Conservation (phyloP, 2,329 filamentous ascomycete genomes). For the Colletotrichum coccodes region DNA sequence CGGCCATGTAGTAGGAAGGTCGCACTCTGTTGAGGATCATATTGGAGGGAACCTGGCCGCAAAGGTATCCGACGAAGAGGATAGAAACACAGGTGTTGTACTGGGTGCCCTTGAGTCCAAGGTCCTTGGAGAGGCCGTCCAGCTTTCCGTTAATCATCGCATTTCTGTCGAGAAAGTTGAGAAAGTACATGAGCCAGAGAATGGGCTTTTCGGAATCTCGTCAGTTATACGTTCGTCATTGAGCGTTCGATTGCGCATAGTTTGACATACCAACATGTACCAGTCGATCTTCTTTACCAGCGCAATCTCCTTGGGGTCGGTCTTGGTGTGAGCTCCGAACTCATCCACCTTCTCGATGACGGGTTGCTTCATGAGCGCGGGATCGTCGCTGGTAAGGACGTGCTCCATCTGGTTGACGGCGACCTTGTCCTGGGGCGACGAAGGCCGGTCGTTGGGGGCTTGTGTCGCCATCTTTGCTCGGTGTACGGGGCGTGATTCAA, state of each 20-base stretch:
- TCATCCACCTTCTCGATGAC: conserved; percentile 42
- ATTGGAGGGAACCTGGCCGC: conserved; percentile 42
- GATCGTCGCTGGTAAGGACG: conserved; percentile 19
- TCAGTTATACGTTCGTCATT: background rate
- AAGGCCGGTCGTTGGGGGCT: background rate
- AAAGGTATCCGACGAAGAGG: conserved; percentile 33
- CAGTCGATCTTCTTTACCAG: conserved; percentile 47
- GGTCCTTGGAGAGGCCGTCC: conserved; percentile 39
- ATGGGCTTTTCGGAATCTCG: conserved; percentile 10
- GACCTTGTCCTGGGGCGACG: conserved; percentile 25
- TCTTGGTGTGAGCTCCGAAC: conserved; percentile 50
- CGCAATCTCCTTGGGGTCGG: conserved; percentile 48
- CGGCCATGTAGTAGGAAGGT: conserved; percentile 34
- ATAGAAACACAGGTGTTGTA: conserved; percentile 41
- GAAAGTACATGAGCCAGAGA: conserved; percentile 37
- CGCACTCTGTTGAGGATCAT: conserved; percentile 46
- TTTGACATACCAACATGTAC: conserved; percentile 42
- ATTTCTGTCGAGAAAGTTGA: conserved; percentile 42
- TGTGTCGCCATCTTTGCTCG: background rate
- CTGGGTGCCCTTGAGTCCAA: conserved; percentile 39
- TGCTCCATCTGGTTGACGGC: conserved; percentile 28
- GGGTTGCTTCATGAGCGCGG: conserved; percentile 28
- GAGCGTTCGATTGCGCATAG: fast-evolving
- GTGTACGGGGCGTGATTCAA: too few relatives aligned
- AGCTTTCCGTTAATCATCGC: conserved; percentile 43